Evolutionary conservation across 257 asterid species (phyloP).

Genomic region (Solanum lignicaule): DNA sequence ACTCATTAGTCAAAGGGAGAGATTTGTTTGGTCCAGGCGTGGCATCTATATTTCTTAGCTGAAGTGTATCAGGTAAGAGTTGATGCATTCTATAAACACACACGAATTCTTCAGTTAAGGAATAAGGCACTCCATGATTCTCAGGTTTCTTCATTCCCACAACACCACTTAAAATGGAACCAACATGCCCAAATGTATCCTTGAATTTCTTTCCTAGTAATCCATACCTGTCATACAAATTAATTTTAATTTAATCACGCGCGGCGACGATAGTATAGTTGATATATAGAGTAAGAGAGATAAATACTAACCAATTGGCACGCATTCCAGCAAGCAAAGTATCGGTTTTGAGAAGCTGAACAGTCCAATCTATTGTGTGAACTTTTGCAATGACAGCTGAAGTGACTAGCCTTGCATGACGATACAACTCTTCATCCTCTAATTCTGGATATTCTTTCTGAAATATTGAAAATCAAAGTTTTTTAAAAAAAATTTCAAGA

Average conservation of each 20-base stretch:
- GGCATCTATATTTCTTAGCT: conserved; percentile 26
- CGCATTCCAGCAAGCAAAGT: conserved; percentile 51
- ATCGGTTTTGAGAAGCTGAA: conserved; percentile 45
- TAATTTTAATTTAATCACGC: background rate
- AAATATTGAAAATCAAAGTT: background rate
- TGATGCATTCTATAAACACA: conserved; percentile 56
- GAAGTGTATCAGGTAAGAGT: conserved; percentile 38
- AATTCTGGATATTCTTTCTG: conserved; percentile 37
- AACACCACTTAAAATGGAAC: background rate
- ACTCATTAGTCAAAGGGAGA: conserved; percentile 32
- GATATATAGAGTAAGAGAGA: background rate
- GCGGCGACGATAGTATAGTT: too few relatives aligned
- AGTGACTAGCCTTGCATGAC: conserved; percentile 50
- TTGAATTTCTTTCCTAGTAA: background rate
- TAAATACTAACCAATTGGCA: conserved; percentile 27
- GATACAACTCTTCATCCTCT: conserved; percentile 40
- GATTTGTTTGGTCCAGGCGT: conserved; percentile 47
- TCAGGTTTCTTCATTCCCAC: background rate
- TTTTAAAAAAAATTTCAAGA: too few relatives aligned
- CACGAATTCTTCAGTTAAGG: conserved; percentile 48
- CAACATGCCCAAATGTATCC: background rate
- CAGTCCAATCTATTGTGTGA: conserved; percentile 74
- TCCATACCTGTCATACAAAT: background rate
- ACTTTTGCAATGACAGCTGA: conserved; percentile 59
- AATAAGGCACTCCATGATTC: conserved; percentile 50